Base-by-base conservation (phyloP, 345 rosid species). In the Nephelium lappaceum region DNA sequence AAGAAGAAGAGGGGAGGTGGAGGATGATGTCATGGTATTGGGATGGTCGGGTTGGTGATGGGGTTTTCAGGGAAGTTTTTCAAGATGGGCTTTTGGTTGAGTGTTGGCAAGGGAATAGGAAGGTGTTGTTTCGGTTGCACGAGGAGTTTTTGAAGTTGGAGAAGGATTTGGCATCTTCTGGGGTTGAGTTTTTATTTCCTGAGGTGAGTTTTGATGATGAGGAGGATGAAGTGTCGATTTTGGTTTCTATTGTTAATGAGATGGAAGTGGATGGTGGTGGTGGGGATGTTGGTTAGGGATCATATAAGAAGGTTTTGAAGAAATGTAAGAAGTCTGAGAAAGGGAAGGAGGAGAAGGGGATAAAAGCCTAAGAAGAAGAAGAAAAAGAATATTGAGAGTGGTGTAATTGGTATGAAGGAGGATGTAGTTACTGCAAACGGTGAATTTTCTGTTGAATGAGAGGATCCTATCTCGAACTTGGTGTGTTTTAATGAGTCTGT, bases 71-170 rank as follows among this genome's bases (percentile, higher is more conserved):
- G 78, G 24, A 92, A 79, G 84, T 89, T 96, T 45, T 96, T 88
- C 58, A 94, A 94, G 57, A 67, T 91, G 86, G 98, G 97, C 58
- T 94, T 67, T 84, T 92, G 16, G 78, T 81, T 3, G 92, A 88
- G 15, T 94, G 97, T 61, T 83, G 43, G 21, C 99, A 96, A 80
- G 97, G 98, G 51, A 96, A 91, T 79, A 90, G 99, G 95, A 96
- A 93, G 83, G 70, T 84, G 25, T 53, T 96, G 11, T 88, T 93
- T 63, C 76, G 86, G 49, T 79, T 94, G 75, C 91, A 96, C 58
- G 88, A 88, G 36, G 90, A 87, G 81, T 96, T 94, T 73, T 75
- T 82, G 74, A 92, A 88, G 89, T 77, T 91, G 84, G 98, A 94
- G 88, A 94, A 87, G 89, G 96, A 89, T 23, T 65, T 85, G 79